Evolutionary conservation across 106 monocot genomes (phyloP), one percentile per base, ranked within the genome.

Genomic region (Allium fistulosum): DNA sequence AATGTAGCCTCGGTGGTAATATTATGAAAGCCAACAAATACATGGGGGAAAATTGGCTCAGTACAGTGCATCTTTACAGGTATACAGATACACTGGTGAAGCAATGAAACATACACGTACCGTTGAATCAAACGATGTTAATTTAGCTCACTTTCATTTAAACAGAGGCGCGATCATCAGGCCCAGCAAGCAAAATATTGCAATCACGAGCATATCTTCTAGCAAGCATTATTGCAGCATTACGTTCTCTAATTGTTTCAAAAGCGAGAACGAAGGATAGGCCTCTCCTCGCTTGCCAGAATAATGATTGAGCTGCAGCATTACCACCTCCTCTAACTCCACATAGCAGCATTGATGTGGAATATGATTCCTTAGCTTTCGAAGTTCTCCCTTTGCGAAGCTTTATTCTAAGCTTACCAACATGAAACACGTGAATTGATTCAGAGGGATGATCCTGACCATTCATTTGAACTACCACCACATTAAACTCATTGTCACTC

Each of bases 321-420:
- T 74, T 82, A 37, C 90, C 90, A 16, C 83, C 83, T 18, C 90
- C 90, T 75, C 90, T 67, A 49, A 83, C 75, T 26, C 90, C 90
- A 66, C 90, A 90, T 13, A 90, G 68, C 90, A 77, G 82, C 93
- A 93, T 93, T 53, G 80, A 76, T 49, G 78, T 57, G 10, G 93
- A 88, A 81, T 88, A 93, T 75, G 81, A 70, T 70, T 86, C 93
- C 57, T 81, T 85, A 7, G 88, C 81, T 51, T 88, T 93, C 53
- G 83, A 83, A 62, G 57, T 72, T 51, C 71, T 77, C 26, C 93
- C 93, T 79, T 86, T 93, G 51, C 81, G 51, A 70, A 93, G 88
- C 61, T 93, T 88, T 37, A 93, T 79, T 59, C 83, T 85, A 49
- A 84, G 52, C 67, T 77, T 88, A 11, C 86, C 93, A 1, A 93